Evolutionary conservation across 2,329 filamentous ascomycete genomes (phyloP).

Genomic region (Penicillium crustosum): DNA sequence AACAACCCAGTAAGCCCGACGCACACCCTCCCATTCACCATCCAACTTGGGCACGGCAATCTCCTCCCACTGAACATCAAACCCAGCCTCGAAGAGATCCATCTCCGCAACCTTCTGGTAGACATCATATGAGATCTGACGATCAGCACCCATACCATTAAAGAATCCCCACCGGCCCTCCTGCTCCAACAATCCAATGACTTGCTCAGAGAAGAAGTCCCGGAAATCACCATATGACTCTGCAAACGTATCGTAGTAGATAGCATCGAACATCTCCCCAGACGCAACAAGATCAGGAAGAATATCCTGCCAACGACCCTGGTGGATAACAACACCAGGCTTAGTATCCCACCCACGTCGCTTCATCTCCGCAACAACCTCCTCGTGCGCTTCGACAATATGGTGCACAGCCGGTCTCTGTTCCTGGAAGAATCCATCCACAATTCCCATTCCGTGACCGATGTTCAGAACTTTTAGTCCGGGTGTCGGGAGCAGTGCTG

Average conservation of each 20-base stretch:
- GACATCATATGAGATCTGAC: constrained; percentile 92
- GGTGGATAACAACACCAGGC: constrained; percentile 60
- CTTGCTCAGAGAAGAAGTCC: constrained; percentile 82
- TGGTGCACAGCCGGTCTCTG: constrained; percentile 70
- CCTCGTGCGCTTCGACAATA: constrained; percentile 81
- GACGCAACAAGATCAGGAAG: constrained; percentile 66
- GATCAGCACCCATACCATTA: constrained; percentile 82
- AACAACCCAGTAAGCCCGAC: constrained; percentile 85
- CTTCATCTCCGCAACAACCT: constrained; percentile 68
- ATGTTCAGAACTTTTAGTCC: constrained; percentile 78
- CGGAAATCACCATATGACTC: constrained; percentile 86
- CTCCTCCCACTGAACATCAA: constrained; percentile 84
- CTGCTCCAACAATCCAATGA: constrained; percentile 69
- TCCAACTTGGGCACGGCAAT: constrained; percentile 72
- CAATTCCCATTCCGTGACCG: constrained; percentile 88
- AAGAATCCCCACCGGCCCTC: constrained; percentile 62
- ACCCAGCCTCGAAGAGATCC: constrained; percentile 82
- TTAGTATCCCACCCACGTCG: constrained; percentile 67
- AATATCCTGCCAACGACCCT: constrained; percentile 79
- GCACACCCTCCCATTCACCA: constrained; percentile 83
- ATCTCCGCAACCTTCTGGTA: constrained; percentile 91
- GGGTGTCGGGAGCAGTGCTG: constrained; percentile 60
- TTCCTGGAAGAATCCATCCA: constrained; percentile 73
- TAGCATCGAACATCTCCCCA: constrained; percentile 74
- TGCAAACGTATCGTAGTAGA: constrained; percentile 98